A percentile compares a stretch with the other conserved stretches of the same genome.
phyloP scores from a whole-genome alignment of 305 asterid species.

The Fraxinus platypoda region DNA sequence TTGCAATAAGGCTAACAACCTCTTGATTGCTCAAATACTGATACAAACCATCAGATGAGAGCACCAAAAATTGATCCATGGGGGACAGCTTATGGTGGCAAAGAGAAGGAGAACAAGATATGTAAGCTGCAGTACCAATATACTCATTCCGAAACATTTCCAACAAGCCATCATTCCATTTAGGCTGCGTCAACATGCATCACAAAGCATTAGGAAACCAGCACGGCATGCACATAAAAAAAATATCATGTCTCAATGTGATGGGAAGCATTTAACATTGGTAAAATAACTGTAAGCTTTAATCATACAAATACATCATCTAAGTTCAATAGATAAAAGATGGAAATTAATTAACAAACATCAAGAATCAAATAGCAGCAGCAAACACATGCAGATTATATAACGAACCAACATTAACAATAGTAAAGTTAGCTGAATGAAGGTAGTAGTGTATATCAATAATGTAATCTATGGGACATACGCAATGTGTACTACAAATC shows the following conservation, averaged over 20 bases:
- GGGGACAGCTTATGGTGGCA: slow-evolving; percentile 85
- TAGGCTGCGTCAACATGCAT: slow-evolving; percentile 66
- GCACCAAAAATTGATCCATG: slow-evolving; percentile 90
- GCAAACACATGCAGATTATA: background rate
- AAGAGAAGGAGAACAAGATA: slow-evolving; percentile 88
- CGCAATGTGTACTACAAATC: background rate
- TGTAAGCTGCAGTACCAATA: slow-evolving; percentile 87
- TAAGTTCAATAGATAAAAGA: slow-evolving; percentile 12
- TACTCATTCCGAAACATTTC: slow-evolving; percentile 95
- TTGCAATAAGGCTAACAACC: slow-evolving; percentile 82
- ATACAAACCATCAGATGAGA: slow-evolving; percentile 96
- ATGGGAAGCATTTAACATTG: slow-evolving; percentile 13
- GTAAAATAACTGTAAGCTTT: background rate
- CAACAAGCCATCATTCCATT: slow-evolving; percentile 74
- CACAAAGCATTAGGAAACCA: slow-evolving; percentile 28
- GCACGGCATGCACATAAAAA: slow-evolving; percentile 14
- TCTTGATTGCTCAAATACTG: slow-evolving; percentile 94
- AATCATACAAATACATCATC: background rate
- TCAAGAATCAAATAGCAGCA: slow-evolving; percentile 5
- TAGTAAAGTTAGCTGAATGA: background rate
- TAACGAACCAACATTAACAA: background rate
- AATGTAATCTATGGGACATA: background rate
- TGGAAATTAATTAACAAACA: background rate
- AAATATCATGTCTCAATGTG: background rate
- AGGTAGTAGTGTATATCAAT: slow-evolving; percentile 7